A percentile compares a stretch with the other conserved stretches of the same genome.
phyloP scores from a whole-genome alignment of 257 asterid species.

The Lavandula angustifolia region DNA sequence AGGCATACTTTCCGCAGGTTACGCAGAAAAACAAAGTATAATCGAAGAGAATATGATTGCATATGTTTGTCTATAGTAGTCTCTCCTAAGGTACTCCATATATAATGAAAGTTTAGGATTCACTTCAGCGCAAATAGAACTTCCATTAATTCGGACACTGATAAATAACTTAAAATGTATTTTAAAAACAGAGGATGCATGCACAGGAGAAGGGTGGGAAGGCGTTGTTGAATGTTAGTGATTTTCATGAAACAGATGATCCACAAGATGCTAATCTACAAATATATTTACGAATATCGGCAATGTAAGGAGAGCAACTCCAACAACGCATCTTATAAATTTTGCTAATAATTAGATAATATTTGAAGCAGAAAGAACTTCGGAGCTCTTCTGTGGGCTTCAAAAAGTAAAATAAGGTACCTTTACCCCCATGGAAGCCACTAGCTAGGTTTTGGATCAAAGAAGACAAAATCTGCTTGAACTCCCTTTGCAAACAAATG shows the following conservation, averaged over 20 bases:
- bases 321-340: conserved; percentile 63
- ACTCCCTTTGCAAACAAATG: conserved; percentile 56
- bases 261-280: neutral
- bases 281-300: neutral
- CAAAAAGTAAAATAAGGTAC: conserved; percentile 33
- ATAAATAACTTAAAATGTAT: neutral
- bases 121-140: neutral
- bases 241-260: neutral
- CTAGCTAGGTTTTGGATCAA: conserved; percentile 77
- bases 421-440: conserved; percentile 90
- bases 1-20: neutral
- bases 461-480: conserved; percentile 91
- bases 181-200: neutral
- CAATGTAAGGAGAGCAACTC: neutral
- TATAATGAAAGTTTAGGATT: neutral
- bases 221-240: neutral
- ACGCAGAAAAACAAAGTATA: neutral
- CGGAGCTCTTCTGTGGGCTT: conserved; percentile 82
- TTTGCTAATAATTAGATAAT: conserved; percentile 72
- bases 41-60: no score
- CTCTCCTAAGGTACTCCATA: neutral
- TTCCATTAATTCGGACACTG: neutral
- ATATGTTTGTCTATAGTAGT: neutral
- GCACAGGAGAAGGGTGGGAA: conserved; percentile 1
- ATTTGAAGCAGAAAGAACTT: conserved; percentile 67